A percentile compares a stretch with the other conserved stretches of the same genome.
These are phyloP conservation scores for Thymus quinquecostatus DNA, from an alignment of 257 asterid species.

Conservation along the genomic window DNA sequence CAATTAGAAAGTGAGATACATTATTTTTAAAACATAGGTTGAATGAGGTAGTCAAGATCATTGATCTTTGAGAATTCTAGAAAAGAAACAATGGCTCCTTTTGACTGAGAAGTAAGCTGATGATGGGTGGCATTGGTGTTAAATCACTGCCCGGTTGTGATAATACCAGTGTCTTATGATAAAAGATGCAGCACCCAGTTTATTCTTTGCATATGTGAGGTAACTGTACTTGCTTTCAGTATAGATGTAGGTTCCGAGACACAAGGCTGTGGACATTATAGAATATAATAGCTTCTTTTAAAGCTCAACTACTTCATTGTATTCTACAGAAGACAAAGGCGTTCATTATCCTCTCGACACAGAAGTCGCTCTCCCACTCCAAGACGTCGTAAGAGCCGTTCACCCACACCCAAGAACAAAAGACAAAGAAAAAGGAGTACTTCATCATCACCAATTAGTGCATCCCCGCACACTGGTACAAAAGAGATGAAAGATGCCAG, in stretches of 20 bases:
- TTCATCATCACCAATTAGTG: conserved; percentile 50
- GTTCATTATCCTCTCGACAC: conserved; percentile 68
- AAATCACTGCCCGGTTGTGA: conserved; percentile 84
- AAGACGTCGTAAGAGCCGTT: conserved; percentile 75
- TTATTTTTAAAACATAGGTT: conserved; percentile 36
- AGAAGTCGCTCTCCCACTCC: conserved; percentile 76
- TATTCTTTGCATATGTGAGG: conserved; percentile 94
- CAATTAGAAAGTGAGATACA: conserved; percentile 32
- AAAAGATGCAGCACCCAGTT: conserved; percentile 93
- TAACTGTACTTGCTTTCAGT: conserved; percentile 72
- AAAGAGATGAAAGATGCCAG: conserved; percentile 73
- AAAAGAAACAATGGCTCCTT: conserved; percentile 68
- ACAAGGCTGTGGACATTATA: conserved; percentile 37
- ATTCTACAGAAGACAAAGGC: conserved; percentile 82
- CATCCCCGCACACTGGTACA: conserved; percentile 59
- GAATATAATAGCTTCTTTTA: conserved; percentile 35
- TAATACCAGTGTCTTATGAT: conserved; percentile 86
- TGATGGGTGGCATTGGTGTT: conserved; percentile 90
- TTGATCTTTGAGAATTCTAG: conserved; percentile 48
- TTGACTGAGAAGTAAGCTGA: conserved; percentile 83
- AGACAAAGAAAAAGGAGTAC: conserved; percentile 66
- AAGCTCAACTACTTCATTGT: conserved; percentile 54
- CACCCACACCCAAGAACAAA: conserved; percentile 69
- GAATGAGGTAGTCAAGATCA: conserved; percentile 41
- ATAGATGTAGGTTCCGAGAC: conserved; percentile 50